These are phyloP conservation scores for Gnaphalium uliginosum DNA, from an alignment of 129 eudicot species.

Conservation along the genomic window DNA sequence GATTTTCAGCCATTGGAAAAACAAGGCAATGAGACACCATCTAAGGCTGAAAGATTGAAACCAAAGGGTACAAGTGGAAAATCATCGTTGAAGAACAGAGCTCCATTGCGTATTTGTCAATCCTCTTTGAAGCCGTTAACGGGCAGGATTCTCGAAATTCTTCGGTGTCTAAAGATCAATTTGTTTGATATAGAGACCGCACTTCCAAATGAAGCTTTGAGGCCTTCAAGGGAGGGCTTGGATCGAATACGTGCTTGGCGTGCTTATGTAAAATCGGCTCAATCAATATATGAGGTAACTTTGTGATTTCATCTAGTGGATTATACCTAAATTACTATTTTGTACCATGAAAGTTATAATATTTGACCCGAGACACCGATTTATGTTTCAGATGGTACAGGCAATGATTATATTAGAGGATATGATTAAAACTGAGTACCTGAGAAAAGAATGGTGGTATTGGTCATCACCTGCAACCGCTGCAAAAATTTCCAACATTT, in stretches of 20 bases:
- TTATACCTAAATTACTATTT: not conserved
- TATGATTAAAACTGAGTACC: constrained; percentile 58
- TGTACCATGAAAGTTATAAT: constrained; percentile 5
- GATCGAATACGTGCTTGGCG: constrained; percentile 79
- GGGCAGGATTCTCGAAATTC: constrained; percentile 65
- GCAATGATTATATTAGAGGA: constrained; percentile 66
- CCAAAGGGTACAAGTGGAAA: constrained; percentile 39
- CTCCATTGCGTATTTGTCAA: constrained; percentile 48
- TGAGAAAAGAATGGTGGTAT: constrained; percentile 58
- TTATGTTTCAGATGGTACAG: constrained; percentile 62
- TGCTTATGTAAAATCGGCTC: constrained; percentile 77
- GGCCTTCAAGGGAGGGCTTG: constrained; percentile 50
- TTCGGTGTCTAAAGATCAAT: constrained; percentile 66
- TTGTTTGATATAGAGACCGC: constrained; percentile 94
- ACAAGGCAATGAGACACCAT: constrained; percentile 41
- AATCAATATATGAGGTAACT: constrained; percentile 76
- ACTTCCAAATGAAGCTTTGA: constrained; percentile 72
- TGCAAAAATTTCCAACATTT: constrained; percentile 56
- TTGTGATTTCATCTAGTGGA: not conserved
- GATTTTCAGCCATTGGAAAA: constrained; percentile 31
- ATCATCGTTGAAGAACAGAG: constrained; percentile 38
- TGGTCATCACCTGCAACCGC: constrained; percentile 82
- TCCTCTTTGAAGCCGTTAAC: constrained; percentile 64
- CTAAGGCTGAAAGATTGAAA: constrained; percentile 38
- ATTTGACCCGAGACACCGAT: not conserved